Base-by-base conservation (phyloP, 139 green algal genomes). In the Chlamydomonas incerta region DNA sequence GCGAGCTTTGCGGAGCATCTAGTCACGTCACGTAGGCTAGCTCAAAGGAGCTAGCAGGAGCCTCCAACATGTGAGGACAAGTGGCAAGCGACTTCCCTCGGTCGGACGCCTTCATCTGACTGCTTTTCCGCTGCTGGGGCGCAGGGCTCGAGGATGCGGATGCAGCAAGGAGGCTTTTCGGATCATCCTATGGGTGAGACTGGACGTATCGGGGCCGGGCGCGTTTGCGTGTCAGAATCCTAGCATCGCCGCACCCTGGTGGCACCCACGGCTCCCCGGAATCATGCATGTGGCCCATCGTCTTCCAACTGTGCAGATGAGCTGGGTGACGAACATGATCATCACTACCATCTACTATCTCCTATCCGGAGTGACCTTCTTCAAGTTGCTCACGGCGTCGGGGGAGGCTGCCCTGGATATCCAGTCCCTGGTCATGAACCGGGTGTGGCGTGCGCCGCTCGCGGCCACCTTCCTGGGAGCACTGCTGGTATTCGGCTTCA, bases 281-380 rank as follows among this genome's bases (percentile, higher is more conserved):
- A 50, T 50, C 41, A 50, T 50, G 41, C 6, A 50, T 8, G 41
- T 50, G 41, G 41, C 41, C 41, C 41, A 5, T 50, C 41, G 6
- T 50, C 41, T 5, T 8, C 41, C 41, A 50, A 50, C 41, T 13
- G 6, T 8, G 8, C 41, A 50, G 41, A 88, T 90, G 80, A 88
- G 81, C 65, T 92, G 85, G 85, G 68, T 89, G 26, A 87, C 81
- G 3, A 81, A 87, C 29, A 81, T 87, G 81, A 74, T 92, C 26
- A 60, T 92, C 5, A 92, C 88, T 21, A 88, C 71, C 15, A 84
- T 92, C 33, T 92, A 90, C 55, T 92, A 92, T 71, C 74, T 90
- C n/a, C 24, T 92, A 5, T 87, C 74, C 1, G 88, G 81, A 0
- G 63, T 70, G 11, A 88, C 81, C 0, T 87, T 71, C 35, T 76